Evolutionary conservation across 1,284 basidiomycete species (phyloP).

Genomic region (Rhodotorula sp.): DNA sequence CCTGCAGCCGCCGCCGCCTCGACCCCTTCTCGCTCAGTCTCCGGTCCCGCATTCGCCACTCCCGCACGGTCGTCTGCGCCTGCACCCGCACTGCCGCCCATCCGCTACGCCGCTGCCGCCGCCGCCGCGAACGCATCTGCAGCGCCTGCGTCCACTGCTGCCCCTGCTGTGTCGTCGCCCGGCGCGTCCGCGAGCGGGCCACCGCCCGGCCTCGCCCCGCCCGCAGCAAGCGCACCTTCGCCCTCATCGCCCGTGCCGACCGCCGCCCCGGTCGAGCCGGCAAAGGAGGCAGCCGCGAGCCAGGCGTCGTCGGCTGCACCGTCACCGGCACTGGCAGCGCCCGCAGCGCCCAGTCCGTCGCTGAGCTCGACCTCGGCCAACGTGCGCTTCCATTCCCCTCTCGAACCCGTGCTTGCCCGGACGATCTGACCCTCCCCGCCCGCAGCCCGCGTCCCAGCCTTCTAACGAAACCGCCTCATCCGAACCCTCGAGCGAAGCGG

Average conservation of each 20-base stretch:
- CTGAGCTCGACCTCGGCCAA: slow-evolving; percentile 17
- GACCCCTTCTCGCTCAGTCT: slow-evolving; percentile 37
- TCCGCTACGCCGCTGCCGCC: slow-evolving; percentile 79
- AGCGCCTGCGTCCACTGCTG: background rate
- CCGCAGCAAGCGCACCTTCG: slow-evolving; percentile 17
- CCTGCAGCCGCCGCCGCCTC: slow-evolving; percentile 28
- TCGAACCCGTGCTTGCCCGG: background rate
- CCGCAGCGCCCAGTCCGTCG: slow-evolving; percentile 1
- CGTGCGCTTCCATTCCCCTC: slow-evolving; percentile 2
- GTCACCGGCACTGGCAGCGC: slow-evolving; percentile 4
- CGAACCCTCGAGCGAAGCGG: background rate
- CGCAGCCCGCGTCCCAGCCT: background rate
- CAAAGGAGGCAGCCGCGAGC: slow-evolving; percentile 21
- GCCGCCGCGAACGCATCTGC: slow-evolving; percentile 64
- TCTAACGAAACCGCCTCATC: slow-evolving; percentile 5
- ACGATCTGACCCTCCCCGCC: background rate
- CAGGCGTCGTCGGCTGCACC: slow-evolving; percentile 23
- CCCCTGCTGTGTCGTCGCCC: background rate
- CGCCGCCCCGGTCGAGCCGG: slow-evolving; percentile 11
- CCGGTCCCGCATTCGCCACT: slow-evolving; percentile 40
- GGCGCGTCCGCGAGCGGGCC: slow-evolving; percentile 2
- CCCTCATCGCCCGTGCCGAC: background rate
- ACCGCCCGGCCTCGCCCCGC: slow-evolving; percentile 22
- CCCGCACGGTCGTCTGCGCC: slow-evolving; percentile 57
- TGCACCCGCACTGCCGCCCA: slow-evolving; percentile 63